Base-by-base conservation (phyloP, 495 filamentous ascomycete genomes). In the Xylaria nigripes region DNA sequence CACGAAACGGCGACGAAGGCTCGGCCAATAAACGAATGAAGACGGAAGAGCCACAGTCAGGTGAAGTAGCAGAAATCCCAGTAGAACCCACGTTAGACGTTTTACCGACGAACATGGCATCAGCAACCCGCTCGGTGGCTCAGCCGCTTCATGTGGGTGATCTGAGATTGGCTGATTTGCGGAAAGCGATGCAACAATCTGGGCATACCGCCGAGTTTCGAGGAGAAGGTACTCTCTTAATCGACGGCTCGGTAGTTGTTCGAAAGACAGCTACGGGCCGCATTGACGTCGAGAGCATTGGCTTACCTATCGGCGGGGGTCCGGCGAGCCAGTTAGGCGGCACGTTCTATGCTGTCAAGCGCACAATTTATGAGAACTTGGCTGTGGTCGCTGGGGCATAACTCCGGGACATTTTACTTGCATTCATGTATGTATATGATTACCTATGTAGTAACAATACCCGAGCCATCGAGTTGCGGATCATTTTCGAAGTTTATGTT, bases 141-240 rank as follows among this genome's bases (percentile, higher is more conserved):
- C 90, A 91, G 32, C 90, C 94, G 8, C 79, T 99, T 10, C 94
- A 97, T 65, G 94, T 97, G 21, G 93, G 93, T 51, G 93, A 99
- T 62, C 74, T 97, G 16, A 78, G 93, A 16, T 77, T 99, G 13
- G 90, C 93, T 0, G 90, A 96, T 66, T 70, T 99, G 46, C 77
- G 94, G 45, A 85, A 86, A 57, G 79, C 89, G 23, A 85, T 99
- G 82, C 83, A 87, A 51, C 76, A 77, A 16, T 78, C 85, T 19
- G 91, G 92, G 2, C 89, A 96, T 68, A 87, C 76, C 24, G 92
- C 90, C 3, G 93, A 96, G 69, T 97, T 97, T 68, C 78, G 87
- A 27, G 93, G 93, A 16, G 94, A 96, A 68, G 93, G 93, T 45
- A 95, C 87, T 2, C 72, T 97, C 60, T 72, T 99, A 21, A 84